Evolutionary conservation across 192 early-diverging fungal genomes (phyloP), one percentile per base, ranked within the genome.

Genomic region (Linderina pennispora): DNA sequence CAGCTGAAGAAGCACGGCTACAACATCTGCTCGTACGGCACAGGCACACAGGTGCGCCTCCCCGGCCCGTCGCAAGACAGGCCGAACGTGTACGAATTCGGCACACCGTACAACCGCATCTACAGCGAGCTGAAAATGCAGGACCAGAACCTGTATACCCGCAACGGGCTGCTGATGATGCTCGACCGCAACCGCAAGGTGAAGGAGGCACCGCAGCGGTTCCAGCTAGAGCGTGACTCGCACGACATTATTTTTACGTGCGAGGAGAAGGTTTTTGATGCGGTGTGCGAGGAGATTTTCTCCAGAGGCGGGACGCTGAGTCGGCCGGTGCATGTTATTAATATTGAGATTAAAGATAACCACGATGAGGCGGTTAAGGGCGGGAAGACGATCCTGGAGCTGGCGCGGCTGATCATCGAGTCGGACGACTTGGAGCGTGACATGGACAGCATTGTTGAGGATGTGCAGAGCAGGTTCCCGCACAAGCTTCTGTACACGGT

Each of bases 181-280:
- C 70, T 97, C 33, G 90, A 95, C 51, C 77, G 95, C n/a, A 98
- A 98, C 56, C 71, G 84, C n/a, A 83, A 74, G 32, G 92, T 95
- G 32, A 98, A 98, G 59, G 40, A 44, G 16, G 89, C 95, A 2
- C 91, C 95, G 2, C 88, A 97, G 66, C 66, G 80, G 34, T 98
- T 87, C 59, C 91, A 95, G 38, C 83, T 89, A 38, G 79, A 76
- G 20, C 35, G 56, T 9, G 72, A 81, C 28, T 61, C 75, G 9
- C 97, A 84, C 71, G 94, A 97, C 68, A 79, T 98, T 0, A 87
- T 98, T 23, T 86, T 98, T 35, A 95, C 92, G 9, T 98, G 95
- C 46, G 95, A 98, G 65, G 95, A 97, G 56, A 66, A 91, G 13
- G 91, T 89, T 39, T 98, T 87, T 62, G 94, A 97, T 61, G 79